Evolutionary conservation across 1,284 basidiomycete genomes (phyloP), one percentile per base, ranked within the genome.

Genomic region (Marasmius fiardii): DNA sequence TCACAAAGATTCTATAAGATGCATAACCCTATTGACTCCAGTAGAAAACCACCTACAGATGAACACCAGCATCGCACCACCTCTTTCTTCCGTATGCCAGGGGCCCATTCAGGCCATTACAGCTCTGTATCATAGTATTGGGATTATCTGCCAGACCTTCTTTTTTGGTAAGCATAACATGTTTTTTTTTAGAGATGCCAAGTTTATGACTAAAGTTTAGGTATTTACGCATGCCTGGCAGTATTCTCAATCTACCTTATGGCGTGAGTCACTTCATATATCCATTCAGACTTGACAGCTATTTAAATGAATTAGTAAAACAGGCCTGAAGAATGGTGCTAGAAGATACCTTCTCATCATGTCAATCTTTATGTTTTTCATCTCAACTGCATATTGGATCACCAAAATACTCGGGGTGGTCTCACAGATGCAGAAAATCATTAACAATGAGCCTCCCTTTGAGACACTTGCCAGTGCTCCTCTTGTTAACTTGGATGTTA

Each of bases 291-390:
- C n/a, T n/a, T n/a, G n/a, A n/a, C n/a, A n/a, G n/a, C n/a, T n/a
- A n/a, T n/a, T n/a, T n/a, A n/a, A n/a, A n/a, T n/a, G n/a, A n/a
- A n/a, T n/a, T n/a, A n/a, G n/a, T n/a, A n/a, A n/a, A n/a, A n/a
- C n/a, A n/a, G n/a, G n/a, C n/a, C n/a, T 41, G 3, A 41, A 41
- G 20, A 41, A 41, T 4, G 11, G 39, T 8, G 20, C 41, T 7
- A 47, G 47, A 8, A 49, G 28, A 43, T 16, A 43, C 16, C 33
- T 55, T 11, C 33, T 55, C 47, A 2, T 31, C 4, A 50, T 49
- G 23, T 50, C 31, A 10, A 49, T 55, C 2, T 55, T 55, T 23
- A 55, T 55, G 54, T 55, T 55, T 35, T n/a, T 33, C 12, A 18
- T 51, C 5, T 49, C 31, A 14, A 39, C 54, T 4, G 7, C 28